Conservation (phyloP, 257 asterid species). For the Dorcoceras hygrometricum region DNA sequence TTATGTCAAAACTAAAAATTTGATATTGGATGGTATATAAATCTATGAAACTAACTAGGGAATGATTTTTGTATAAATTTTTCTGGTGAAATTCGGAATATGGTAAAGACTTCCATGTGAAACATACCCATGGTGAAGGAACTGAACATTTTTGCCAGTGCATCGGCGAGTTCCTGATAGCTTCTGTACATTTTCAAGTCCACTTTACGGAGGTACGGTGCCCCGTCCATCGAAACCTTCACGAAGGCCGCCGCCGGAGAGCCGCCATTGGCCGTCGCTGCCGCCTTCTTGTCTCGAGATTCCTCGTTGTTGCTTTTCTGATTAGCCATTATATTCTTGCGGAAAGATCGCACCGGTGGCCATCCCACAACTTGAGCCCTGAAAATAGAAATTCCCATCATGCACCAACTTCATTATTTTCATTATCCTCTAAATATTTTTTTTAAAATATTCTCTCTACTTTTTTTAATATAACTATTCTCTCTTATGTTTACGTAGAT, state of each 20-base stretch:
- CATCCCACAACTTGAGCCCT: conserved; percentile 44
- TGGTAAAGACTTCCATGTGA: too few relatives aligned
- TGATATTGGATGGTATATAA: too few relatives aligned
- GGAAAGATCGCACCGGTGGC: conserved; percentile 39
- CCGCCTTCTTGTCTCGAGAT: conserved; percentile 7
- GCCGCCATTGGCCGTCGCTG: background rate
- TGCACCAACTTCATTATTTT: too few relatives aligned
- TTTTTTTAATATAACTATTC: too few relatives aligned
- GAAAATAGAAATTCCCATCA: background rate
- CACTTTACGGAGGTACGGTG: conserved; percentile 49
- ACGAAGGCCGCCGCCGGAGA: conserved; percentile 25
- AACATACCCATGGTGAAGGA: conserved; percentile 34
- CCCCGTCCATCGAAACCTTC: conserved; percentile 46
- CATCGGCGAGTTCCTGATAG: conserved; percentile 35
- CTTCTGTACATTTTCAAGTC: conserved; percentile 39
- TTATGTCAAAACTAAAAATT: too few relatives aligned
- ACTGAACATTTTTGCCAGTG: conserved; percentile 40
- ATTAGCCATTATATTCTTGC: conserved; percentile 26
- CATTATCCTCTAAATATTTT: too few relatives aligned
- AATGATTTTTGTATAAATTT: too few relatives aligned
- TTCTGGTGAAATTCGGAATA: too few relatives aligned
- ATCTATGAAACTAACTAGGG: too few relatives aligned
- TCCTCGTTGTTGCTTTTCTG: conserved; percentile 18
- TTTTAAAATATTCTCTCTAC: too few relatives aligned
- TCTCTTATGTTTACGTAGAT: too few relatives aligned